Base-by-base conservation (phyloP, 768 basidiomycete genomes). In the Leccinum sublutescens region DNA sequence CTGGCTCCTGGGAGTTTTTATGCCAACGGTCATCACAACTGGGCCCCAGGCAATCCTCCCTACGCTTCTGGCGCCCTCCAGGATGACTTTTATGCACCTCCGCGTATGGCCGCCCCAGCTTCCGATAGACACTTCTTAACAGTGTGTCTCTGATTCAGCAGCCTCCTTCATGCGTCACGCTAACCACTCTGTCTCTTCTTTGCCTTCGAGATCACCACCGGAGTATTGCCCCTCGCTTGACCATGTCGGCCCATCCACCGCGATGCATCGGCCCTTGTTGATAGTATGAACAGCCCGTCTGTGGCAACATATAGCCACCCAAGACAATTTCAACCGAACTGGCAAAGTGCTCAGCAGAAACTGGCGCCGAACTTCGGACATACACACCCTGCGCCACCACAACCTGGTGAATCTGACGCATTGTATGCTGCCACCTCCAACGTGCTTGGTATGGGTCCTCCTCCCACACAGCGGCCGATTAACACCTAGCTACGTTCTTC, bases 381-480 rank as follows among this genome's bases (percentile, higher is more conserved):
- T 45, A 3, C 60, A 3, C 61, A 58, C 19, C 61, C 58, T 38
- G 58, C 62, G 14, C 60, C 71, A 59, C 66, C 76, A 10, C 74
- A 62, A 54, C 69, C 72, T 14, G 72, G 71, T 33, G 80, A 81
- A 54, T 85, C 82, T 63, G 83, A 86, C 68, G 76, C 80, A 38
- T 72, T 91, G 12, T 88, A 90, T 70, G 81, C 82, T 9, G 91
- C 90, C 14, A 91, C 91, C 9, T 90, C 91, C 8, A 84, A 88
- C 70, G 87, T 92, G 9, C 79, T 93, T 15, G 91, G 91, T 15
- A 86, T 90, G 83, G 85, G 82, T 0, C 88, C 84, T 19, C 87
- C 87, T 49, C 65, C 68, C 43, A 55, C 52, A 63, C 64, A 66
- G 59, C 62, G 48, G 50, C 64, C 45, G 33, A 60, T 62, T 50